phyloP scores from a whole-genome alignment of 495 filamentous ascomycete species.

The Podospora tetraspora region DNA sequence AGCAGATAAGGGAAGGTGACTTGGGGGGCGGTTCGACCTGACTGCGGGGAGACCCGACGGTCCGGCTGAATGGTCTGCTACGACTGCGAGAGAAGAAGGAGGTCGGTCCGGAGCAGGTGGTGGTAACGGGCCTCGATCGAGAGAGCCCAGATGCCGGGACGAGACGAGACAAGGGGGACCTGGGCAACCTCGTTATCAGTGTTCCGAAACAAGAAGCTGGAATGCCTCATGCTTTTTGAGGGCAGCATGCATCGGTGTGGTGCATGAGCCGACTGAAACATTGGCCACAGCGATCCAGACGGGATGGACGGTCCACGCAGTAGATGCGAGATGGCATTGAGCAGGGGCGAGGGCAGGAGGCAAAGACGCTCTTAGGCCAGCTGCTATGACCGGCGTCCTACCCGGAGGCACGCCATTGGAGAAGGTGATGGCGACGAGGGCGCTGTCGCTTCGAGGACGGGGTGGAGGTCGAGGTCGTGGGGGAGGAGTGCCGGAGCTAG shows the following conservation, averaged over 20 bases:
- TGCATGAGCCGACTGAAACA: slow-evolving; percentile 13
- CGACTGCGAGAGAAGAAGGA: background rate
- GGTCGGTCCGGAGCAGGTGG: background rate
- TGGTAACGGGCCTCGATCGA: background rate
- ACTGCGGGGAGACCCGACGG: slow-evolving; percentile 9
- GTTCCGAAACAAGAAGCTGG: slow-evolving; percentile 14
- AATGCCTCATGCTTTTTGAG: slow-evolving; percentile 10
- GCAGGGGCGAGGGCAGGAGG: background rate
- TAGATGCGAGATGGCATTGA: slow-evolving; percentile 5
- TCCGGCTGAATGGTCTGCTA: slow-evolving; percentile 11
- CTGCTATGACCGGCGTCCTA: slow-evolving; percentile 10
- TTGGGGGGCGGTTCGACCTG: background rate
- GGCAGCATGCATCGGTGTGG: slow-evolving; percentile 7
- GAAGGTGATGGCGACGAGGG: slow-evolving; percentile 11
- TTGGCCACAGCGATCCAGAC: slow-evolving; percentile 11
- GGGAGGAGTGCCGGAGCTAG: background rate
- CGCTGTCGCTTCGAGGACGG: slow-evolving; percentile 2
- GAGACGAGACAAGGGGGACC: background rate
- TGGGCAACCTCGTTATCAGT: background rate
- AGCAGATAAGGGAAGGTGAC: slow-evolving; percentile 13
- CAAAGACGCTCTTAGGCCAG: slow-evolving; percentile 3
- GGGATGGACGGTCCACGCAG: background rate
- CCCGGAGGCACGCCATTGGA: slow-evolving; percentile 11
- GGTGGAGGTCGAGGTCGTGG: background rate
- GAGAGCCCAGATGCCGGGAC: background rate